Conservation (phyloP, 2,329 filamentous ascomycete genomes). For the Alternaria novae-zelandiae region DNA sequence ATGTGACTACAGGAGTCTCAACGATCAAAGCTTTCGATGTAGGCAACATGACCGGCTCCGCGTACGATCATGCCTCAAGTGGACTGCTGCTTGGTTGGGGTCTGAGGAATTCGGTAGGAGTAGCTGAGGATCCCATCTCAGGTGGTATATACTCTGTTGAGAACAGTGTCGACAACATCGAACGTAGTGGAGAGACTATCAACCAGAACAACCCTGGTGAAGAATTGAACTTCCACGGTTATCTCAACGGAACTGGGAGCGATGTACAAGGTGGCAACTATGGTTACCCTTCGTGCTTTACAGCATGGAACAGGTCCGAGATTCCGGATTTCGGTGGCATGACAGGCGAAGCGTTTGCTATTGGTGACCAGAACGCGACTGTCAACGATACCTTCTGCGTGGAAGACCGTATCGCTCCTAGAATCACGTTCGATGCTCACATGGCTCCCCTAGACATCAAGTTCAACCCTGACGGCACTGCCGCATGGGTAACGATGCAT, state of each 20-base stretch:
- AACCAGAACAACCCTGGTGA: slow-evolving; percentile 74
- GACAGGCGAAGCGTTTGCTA: slow-evolving; percentile 59
- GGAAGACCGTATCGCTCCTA: slow-evolving; percentile 49
- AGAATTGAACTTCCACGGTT: slow-evolving; percentile 75
- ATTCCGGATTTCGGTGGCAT: slow-evolving; percentile 56
- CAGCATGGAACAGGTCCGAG: slow-evolving; percentile 65
- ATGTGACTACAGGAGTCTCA: slow-evolving; percentile 64
- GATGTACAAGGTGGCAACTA: slow-evolving; percentile 62
- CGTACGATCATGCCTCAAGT: slow-evolving; percentile 59
- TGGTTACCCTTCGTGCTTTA: slow-evolving; percentile 74
- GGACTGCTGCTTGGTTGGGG: slow-evolving; percentile 68
- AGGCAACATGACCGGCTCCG: slow-evolving; percentile 46
- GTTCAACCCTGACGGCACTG: slow-evolving; percentile 64
- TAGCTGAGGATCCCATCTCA: slow-evolving; percentile 65
- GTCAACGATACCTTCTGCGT: slow-evolving; percentile 57
- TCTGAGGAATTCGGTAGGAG: slow-evolving; percentile 73
- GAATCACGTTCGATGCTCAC: slow-evolving; percentile 69
- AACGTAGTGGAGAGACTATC: slow-evolving; percentile 64
- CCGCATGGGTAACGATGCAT: slow-evolving; percentile 73
- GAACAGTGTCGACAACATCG: slow-evolving; percentile 72
- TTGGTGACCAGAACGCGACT: slow-evolving; percentile 52
- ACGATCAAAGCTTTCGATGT: slow-evolving; percentile 70
- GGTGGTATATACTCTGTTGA: slow-evolving; percentile 66
- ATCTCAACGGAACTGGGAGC: slow-evolving; percentile 58
- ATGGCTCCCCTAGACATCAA: slow-evolving; percentile 75